Evolutionary conservation across 108 stramenopile species (phyloP).

Genomic region (Hondaea fermentalgiana): DNA sequence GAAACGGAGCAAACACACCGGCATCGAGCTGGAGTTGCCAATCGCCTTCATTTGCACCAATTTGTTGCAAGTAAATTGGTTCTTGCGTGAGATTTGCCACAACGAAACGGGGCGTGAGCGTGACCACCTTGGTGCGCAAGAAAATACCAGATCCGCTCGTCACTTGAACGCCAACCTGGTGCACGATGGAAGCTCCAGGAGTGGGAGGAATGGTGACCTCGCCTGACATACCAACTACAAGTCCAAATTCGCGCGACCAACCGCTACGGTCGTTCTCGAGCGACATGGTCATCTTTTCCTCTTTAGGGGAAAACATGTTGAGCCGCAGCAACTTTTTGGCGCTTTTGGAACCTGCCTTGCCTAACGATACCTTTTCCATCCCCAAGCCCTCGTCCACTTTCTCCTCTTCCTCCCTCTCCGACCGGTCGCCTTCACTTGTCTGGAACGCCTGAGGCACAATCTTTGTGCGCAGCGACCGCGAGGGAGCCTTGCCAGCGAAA

Average conservation of each 20-base stretch:
- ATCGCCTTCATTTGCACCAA: not conserved
- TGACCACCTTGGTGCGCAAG: constrained; percentile 13
- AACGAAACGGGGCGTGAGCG: not conserved
- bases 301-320: not conserved
- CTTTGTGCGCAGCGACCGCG: not conserved
- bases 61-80: not conserved
- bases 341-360: not conserved
- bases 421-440: not conserved
- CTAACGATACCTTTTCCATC: not conserved
- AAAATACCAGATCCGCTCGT: not conserved
- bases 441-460: not conserved
- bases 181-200: not conserved
- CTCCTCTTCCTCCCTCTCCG: not conserved
- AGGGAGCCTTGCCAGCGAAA: not conserved
- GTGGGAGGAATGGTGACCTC: constrained; percentile 4
- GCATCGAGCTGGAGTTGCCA: not conserved
- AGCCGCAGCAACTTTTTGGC: not conserved
- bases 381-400: not conserved
- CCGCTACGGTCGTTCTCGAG: not conserved
- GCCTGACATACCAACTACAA: not conserved
- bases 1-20: not conserved
- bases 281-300: not conserved
- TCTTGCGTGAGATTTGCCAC: not conserved
- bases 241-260: not conserved
- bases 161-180: not conserved